Evolutionary conservation across 139 green algal genomes (phyloP).

Genomic region (Pleodorina starrii): DNA sequence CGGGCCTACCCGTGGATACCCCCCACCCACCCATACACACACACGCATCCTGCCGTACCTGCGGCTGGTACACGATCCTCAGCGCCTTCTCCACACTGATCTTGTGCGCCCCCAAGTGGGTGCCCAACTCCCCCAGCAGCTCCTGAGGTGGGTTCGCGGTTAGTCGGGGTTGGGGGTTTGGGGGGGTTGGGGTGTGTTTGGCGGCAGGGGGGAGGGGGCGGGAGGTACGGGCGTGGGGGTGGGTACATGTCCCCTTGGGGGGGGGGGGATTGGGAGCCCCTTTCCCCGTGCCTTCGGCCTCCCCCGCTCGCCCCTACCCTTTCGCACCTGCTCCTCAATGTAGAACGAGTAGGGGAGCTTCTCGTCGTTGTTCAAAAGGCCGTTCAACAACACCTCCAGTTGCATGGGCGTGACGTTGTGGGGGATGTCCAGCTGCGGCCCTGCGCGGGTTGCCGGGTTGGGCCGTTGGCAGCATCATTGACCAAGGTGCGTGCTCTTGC

Average conservation of each 20-base stretch:
- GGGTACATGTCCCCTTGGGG: not conserved
- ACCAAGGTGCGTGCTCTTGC: too few relatives aligned
- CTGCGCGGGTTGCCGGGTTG: too few relatives aligned
- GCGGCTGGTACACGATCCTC: constrained; percentile 91
- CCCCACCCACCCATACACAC: not conserved
- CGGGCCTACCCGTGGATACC: too few relatives aligned
- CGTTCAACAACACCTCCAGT: constrained; percentile 93
- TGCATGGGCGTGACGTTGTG: constrained; percentile 84
- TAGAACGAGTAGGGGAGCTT: constrained; percentile 95
- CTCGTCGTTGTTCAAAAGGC: constrained; percentile 88
- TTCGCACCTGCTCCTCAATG: constrained; percentile 81
- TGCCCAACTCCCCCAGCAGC: constrained; percentile 79
- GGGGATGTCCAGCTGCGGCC: constrained; percentile 93
- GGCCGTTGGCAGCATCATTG: too few relatives aligned
- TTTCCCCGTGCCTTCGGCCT: too few relatives aligned
- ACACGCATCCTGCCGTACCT: constrained; percentile 40
- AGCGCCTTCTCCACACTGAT: constrained; percentile 91
- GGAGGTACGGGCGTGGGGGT: not conserved
- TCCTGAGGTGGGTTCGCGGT: constrained; percentile 71
- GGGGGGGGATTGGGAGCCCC: too few relatives aligned
- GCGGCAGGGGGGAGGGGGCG: not conserved
- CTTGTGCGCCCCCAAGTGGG: constrained; percentile 78
- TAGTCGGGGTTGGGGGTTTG: too few relatives aligned
- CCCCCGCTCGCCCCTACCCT: too few relatives aligned
- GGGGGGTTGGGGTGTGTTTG: not conserved